These are phyloP conservation scores for Fusarium lateritium DNA, from an alignment of 2,329 filamentous ascomycete species.

Conservation along the genomic window DNA sequence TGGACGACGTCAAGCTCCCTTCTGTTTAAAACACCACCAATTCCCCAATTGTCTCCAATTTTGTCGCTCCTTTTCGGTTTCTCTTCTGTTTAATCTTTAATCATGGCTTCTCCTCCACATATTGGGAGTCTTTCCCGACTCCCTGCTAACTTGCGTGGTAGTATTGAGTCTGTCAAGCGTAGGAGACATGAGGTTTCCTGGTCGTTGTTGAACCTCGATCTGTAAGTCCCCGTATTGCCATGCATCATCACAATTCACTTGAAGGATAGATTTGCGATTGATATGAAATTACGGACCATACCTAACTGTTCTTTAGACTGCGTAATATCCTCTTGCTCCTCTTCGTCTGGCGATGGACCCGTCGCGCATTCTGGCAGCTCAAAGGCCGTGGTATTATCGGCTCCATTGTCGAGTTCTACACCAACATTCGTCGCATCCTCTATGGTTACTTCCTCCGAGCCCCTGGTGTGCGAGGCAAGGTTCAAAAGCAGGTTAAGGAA, in stretches of 20 bases:
- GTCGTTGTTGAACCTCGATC: conserved; percentile 75
- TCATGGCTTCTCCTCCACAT: conserved; percentile 46
- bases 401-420: conserved; percentile 81
- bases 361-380: conserved; percentile 85
- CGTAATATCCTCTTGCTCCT: conserved; percentile 91
- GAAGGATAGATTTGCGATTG: neutral
- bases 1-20: conserved; percentile 43
- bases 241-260: conserved; percentile 10
- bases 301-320: conserved; percentile 65
- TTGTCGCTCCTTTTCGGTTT: conserved; percentile 14
- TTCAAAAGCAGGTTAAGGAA: conserved; percentile 86
- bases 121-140: conserved; percentile 80
- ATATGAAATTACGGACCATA: neutral
- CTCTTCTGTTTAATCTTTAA: conserved; percentile 13
- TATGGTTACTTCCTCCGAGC: conserved; percentile 90
- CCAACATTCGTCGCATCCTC: conserved; percentile 76
- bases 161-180: conserved; percentile 73
- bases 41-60: conserved; percentile 7
- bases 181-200: conserved; percentile 69
- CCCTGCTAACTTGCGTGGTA: conserved; percentile 78
- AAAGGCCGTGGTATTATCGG: conserved; percentile 91
- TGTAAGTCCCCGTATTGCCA: conserved; percentile 66
- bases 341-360: conserved; percentile 87
- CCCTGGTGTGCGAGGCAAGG: conserved; percentile 88
- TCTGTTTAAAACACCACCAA: conserved; percentile 25